Base-by-base conservation (phyloP, 2,329 filamentous ascomycete genomes). In the Pseudocercospora eumusae region DNA sequence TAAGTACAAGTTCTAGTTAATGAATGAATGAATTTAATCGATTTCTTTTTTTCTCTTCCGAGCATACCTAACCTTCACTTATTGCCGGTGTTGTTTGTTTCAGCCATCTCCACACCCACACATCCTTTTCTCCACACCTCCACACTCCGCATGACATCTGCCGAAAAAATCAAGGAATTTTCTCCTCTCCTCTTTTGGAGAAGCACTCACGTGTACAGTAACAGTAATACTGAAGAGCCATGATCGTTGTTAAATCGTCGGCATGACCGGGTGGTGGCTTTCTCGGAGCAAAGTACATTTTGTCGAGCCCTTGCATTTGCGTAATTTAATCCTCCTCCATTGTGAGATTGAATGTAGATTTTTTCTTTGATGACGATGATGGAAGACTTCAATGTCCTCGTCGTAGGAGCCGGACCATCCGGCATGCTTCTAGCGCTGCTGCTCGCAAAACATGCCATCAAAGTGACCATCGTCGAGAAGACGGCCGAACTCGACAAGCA, bases 401-500 rank as follows among this genome's bases (percentile, higher is more conserved):
- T 68, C 11, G 65, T 68, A 20, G 65, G 67, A 6, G 77, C 77
- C 66, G 67, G 67, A 2, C 67, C 67, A 10, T 63, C 66, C 3
- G 65, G 67, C 81, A n/a, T 79, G 77, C 50, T 68, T 25, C 59
- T 66, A 6, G 64, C 65, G 13, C 76, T 86, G 2, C 77, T 86
- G 2, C 79, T 87, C 6, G 78, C 82, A 20, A 80, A 82, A 66
- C 78, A 82, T 57, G 78, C 79, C 49, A 83, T 86, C 62, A 74
- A 78, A 28, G 80, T 83, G 47, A 81, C 80, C 23, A 77, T 86
- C 21, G 76, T 88, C 57, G 86, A 89, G 68, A 81, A 81, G 2
- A 79, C 81, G 1, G 71, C 78, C 25, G 76, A 81, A 58, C 78
- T 88, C 50, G 84, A 87, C 75, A 77, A 82, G 61, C 84, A 84